These are phyloP conservation scores for Panaeolus papilionaceus DNA, from an alignment of 768 basidiomycete species.

Conservation along the genomic window DNA sequence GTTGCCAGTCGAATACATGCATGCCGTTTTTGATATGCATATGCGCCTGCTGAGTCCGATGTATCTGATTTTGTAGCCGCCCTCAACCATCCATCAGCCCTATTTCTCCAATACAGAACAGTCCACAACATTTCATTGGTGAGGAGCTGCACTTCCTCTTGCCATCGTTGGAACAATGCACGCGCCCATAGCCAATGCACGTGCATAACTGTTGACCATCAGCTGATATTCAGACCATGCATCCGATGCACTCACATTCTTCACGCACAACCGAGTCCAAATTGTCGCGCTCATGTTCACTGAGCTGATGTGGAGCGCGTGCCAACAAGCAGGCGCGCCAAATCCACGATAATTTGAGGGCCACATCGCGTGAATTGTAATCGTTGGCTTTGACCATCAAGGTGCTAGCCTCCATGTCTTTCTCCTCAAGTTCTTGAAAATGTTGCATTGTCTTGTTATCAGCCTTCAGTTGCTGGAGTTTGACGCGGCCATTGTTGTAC, in stretches of 20 bases:
- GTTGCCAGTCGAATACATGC: not conserved
- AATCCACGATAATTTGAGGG: not conserved
- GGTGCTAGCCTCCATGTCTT: not conserved
- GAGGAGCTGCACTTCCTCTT: not conserved
- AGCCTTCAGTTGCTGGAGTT: not conserved
- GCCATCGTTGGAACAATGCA: not conserved
- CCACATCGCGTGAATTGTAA: not conserved
- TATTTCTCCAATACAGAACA: not conserved
- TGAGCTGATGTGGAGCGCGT: not conserved
- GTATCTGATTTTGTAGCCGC: not conserved
- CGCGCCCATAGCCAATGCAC: not conserved
- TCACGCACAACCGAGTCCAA: not conserved
- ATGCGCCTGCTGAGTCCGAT: not conserved
- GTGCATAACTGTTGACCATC: not conserved
- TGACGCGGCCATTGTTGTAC: not conserved
- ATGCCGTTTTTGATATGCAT: not conserved
- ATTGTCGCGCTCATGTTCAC: not conserved
- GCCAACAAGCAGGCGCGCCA: not conserved
- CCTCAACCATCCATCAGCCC: not conserved
- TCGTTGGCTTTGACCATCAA: not conserved
- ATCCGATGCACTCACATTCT: not conserved
- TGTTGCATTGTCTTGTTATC: not conserved
- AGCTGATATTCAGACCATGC: not conserved
- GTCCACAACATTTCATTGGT: not conserved
- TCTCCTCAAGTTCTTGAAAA: not conserved